Base-by-base conservation (phyloP, 352 stramenopile genomes). In the Phytopythium cucurbitacearum region DNA sequence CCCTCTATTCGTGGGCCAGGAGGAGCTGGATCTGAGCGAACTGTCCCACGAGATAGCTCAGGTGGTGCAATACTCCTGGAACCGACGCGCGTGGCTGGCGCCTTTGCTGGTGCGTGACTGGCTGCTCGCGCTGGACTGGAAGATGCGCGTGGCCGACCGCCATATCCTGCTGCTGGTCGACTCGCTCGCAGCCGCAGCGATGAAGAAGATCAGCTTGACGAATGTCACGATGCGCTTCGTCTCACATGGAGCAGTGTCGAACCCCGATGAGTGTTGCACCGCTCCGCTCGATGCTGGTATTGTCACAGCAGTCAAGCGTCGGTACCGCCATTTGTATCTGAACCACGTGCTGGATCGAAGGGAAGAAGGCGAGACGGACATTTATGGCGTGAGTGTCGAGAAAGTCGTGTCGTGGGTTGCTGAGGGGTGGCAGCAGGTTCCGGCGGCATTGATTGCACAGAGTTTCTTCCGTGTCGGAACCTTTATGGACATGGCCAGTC, bases 31-130 rank as follows among this genome's bases (percentile, higher is more conserved):
- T 10, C 49, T 45, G 1, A 35, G 15, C 1, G 9, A 52, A 2
- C 12, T 52, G 0, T 6, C 47, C n/a, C 47, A 34, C 2, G 15
- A 39, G 3, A 36, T 47, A 15, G 40, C 33, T 11, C 37, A 59
- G 36, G 37, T 60, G 32, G 87, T 85, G 54, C 75, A 80, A 52
- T 91, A 85, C 61, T 67, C 77, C 2, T 74, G 76, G 67, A 91
- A 91, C 59, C 72, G 73, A 51, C 83, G 80, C 46, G 65, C 80
- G 11, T 89, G 80, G 80, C 67, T 89, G 57, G 72, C 80, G 11
- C 76, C 80, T 13, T 87, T 73, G n/a, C 64, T 93, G 46, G 76
- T 93, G 38, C 82, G 80, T 15, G 76, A 91, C 47, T 93, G 82
- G 82, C 59, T 93, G 15, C 57, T 89, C 39, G 71, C 80, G 40